A percentile compares a stretch with the other conserved stretches of the same genome.
Conservation (phyloP, 768 basidiomycete species). For the Mycena indigotica region DNA sequence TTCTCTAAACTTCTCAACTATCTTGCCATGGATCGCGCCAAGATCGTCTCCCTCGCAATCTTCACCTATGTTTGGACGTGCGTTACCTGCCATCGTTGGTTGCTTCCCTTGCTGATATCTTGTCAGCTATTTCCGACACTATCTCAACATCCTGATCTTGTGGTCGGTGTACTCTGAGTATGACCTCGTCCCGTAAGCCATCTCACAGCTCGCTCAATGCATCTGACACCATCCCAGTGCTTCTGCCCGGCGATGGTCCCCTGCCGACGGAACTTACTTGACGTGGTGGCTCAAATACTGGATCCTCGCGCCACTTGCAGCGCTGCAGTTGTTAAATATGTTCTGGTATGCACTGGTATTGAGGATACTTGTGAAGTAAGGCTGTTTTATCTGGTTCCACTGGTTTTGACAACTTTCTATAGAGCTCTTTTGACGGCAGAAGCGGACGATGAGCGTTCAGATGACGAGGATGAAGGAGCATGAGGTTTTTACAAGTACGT, state of each 20-base stretch:
- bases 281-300: slow-evolving; percentile 78
- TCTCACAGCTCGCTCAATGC: neutral
- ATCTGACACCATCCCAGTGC: slow-evolving; percentile 40
- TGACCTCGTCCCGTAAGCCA: slow-evolving; percentile 69
- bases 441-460: slow-evolving; percentile 77
- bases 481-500: no score
- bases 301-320: slow-evolving; percentile 69
- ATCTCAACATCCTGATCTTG: slow-evolving; percentile 81
- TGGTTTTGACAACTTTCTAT: neutral
- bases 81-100: slow-evolving; percentile 33
- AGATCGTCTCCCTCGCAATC: slow-evolving; percentile 58
- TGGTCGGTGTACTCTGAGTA: slow-evolving; percentile 84
- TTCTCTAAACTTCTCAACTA: slow-evolving; percentile 89
- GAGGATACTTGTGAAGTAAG: slow-evolving; percentile 70
- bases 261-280: slow-evolving; percentile 67
- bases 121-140: slow-evolving; percentile 89
- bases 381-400: slow-evolving; percentile 13
- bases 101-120: neutral
- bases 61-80: slow-evolving; percentile 83
- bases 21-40: slow-evolving; percentile 63
- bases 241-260: slow-evolving; percentile 56
- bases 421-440: slow-evolving; percentile 55
- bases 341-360: slow-evolving; percentile 91
- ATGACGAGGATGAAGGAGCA: slow-evolving; percentile 70
- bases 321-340: slow-evolving; percentile 81